A percentile compares a stretch with the other conserved stretches of the same genome.
These are phyloP conservation scores for Syzygium aqueum DNA, from an alignment of 345 rosid species.

Conservation along the genomic window DNA sequence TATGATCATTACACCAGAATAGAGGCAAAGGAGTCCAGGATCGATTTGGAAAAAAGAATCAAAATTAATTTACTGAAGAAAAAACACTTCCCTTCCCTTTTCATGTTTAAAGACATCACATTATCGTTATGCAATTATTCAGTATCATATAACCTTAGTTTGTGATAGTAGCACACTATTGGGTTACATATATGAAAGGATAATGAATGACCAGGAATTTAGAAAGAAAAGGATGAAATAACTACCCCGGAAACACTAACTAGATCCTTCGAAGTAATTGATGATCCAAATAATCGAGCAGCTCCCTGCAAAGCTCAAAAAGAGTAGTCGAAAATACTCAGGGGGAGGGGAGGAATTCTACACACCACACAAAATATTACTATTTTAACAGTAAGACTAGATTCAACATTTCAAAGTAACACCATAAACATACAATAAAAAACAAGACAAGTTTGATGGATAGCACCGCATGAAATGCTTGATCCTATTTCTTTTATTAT, in stretches of 20 bases:
- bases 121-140: not conserved
- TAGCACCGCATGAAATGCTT: not conserved
- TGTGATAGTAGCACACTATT: not conserved
- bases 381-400: not conserved
- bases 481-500: not conserved
- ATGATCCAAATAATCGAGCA: constrained; percentile 87
- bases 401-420: not conserved
- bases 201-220: not conserved
- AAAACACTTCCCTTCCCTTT: not conserved
- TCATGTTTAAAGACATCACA: not conserved
- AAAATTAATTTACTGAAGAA: not conserved
- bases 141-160: not conserved
- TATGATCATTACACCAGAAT: not conserved
- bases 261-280: constrained; percentile 70
- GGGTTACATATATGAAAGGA: not conserved
- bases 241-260: constrained; percentile 85
- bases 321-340: not conserved
- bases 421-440: not conserved
- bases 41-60: not conserved
- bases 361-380: not conserved
- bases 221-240: not conserved
- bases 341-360: not conserved
- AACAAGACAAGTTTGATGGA: not conserved
- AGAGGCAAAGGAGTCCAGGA: not conserved
- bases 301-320: constrained; percentile 64